Evolutionary conservation across 2,329 filamentous ascomycete species (phyloP).

Genomic region (Botrytis galanthina): DNA sequence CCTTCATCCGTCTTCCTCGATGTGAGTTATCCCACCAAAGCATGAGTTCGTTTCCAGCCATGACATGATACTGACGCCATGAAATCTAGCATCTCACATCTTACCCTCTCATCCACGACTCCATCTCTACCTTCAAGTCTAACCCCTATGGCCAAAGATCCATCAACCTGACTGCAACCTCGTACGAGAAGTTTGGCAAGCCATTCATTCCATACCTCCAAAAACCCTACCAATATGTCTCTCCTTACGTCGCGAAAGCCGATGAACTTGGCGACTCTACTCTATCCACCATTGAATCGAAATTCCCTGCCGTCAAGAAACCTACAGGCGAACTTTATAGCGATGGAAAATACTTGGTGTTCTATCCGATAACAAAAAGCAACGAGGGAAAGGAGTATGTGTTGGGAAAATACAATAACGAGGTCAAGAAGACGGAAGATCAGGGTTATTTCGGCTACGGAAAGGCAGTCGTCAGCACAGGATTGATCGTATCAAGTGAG

Average conservation of each 20-base stretch:
- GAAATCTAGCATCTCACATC: constrained; percentile 69
- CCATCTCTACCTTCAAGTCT: constrained; percentile 73
- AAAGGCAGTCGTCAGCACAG: constrained; percentile 68
- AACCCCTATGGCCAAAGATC: constrained; percentile 84
- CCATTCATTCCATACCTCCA: constrained; percentile 76
- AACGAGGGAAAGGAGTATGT: constrained; percentile 62
- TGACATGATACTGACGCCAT: constrained; percentile 12
- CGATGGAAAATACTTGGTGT: constrained; percentile 59
- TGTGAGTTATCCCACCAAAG: constrained; percentile 42
- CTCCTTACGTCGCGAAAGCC: constrained; percentile 79
- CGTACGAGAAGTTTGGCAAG: constrained; percentile 55
- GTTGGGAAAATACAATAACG: constrained; percentile 53
- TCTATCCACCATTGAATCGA: constrained; percentile 66
- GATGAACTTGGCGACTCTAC: constrained; percentile 73
- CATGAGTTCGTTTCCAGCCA: constrained; percentile 8
- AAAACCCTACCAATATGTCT: constrained; percentile 77
- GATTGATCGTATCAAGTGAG: constrained; percentile 65
- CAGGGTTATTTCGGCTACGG: constrained; percentile 64
- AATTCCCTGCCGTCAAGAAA: constrained; percentile 72
- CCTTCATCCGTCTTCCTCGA: constrained; percentile 49
- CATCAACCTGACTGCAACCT: constrained; percentile 45
- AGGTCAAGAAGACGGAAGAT: constrained; percentile 62
- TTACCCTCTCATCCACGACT: constrained; percentile 80
- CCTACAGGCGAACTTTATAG: constrained; percentile 68
- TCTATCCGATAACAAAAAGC: constrained; percentile 62